phyloP scores from a whole-genome alignment of 352 stramenopile genomes.

The Blastocystis sp. region DNA sequence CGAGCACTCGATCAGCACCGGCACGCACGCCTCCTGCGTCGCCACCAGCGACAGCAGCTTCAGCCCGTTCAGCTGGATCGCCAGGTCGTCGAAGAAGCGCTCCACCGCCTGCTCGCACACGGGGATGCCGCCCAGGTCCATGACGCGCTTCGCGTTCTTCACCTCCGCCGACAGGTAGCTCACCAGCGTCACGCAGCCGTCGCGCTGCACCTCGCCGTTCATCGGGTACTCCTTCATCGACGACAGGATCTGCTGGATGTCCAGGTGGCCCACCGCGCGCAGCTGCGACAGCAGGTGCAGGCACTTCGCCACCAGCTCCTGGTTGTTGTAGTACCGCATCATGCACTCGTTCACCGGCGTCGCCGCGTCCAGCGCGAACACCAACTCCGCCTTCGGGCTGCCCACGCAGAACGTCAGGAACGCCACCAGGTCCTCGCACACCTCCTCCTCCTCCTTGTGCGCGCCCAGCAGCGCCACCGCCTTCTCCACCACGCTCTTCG shows the following conservation, averaged over 20 bases:
- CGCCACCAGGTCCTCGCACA: conserved; percentile 16
- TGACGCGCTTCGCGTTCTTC: conserved; percentile 16
- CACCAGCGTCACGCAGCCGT: conserved; percentile 5
- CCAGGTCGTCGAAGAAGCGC: conserved; percentile 48
- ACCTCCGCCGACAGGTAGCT: conserved; percentile 2
- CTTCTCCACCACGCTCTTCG: not conserved
- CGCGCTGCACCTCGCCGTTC: not conserved
- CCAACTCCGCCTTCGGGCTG: not conserved
- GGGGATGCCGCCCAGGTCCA: conserved; percentile 27
- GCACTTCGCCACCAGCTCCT: conserved; percentile 64
- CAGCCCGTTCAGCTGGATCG: conserved; percentile 46
- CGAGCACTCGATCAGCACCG: not conserved
- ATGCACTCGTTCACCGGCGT: conserved; percentile 32
- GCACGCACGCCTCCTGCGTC: not conserved
- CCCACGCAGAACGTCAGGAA: conserved; percentile 46
- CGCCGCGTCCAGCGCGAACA: conserved; percentile 13
- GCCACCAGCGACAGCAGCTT: conserved; percentile 34
- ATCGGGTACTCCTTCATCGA: conserved; percentile 52
- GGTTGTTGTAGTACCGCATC: conserved; percentile 51
- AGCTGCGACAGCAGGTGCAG: conserved; percentile 44
- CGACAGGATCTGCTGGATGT: conserved; percentile 53
- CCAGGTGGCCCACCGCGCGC: not conserved
- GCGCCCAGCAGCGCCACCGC: conserved; percentile 8
- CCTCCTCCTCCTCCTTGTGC: not conserved
- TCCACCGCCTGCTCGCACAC: conserved; percentile 28